Conservation (phyloP, 2,329 filamentous ascomycete species). For the Metarhizium anisopliae region DNA sequence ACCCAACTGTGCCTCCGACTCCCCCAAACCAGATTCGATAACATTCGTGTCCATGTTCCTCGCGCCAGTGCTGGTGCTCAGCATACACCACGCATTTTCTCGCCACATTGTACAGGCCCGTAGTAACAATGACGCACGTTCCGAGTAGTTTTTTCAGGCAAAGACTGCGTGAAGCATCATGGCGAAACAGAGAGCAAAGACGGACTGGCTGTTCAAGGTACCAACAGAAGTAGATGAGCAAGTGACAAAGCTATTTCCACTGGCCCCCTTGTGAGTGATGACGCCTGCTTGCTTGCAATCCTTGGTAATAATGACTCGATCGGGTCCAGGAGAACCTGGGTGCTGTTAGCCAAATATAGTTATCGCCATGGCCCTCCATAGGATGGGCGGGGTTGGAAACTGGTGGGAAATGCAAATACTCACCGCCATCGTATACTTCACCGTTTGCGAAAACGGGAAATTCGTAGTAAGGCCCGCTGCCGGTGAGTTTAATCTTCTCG, state of each 20-base stretch:
- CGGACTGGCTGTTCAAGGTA: background rate
- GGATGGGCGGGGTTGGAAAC: background rate
- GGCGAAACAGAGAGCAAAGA: background rate
- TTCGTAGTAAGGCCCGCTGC: slow-evolving; percentile 50
- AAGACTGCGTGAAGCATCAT: background rate
- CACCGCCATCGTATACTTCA: slow-evolving; percentile 46
- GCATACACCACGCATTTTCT: background rate
- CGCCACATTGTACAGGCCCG: background rate
- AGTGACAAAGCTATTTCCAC: slow-evolving; percentile 4
- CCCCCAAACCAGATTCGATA: too few relatives aligned
- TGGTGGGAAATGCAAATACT: slow-evolving; percentile 11
- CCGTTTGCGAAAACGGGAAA: slow-evolving; percentile 46
- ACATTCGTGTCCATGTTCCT: too few relatives aligned
- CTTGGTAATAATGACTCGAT: slow-evolving; percentile 53
- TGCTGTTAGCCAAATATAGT: background rate
- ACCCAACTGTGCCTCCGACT: too few relatives aligned
- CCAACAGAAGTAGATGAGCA: background rate
- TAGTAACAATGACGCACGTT: background rate
- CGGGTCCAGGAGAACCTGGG: slow-evolving; percentile 49
- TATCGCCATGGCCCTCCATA: background rate
- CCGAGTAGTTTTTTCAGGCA: background rate
- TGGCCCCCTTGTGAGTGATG: slow-evolving; percentile 43
- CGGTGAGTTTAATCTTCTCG: slow-evolving; percentile 51
- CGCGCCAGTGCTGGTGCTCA: background rate
- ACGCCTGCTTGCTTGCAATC: slow-evolving; percentile 45